Evolutionary conservation across 1,284 basidiomycete species (phyloP).

Genomic region (Xerocomus nothofagi): DNA sequence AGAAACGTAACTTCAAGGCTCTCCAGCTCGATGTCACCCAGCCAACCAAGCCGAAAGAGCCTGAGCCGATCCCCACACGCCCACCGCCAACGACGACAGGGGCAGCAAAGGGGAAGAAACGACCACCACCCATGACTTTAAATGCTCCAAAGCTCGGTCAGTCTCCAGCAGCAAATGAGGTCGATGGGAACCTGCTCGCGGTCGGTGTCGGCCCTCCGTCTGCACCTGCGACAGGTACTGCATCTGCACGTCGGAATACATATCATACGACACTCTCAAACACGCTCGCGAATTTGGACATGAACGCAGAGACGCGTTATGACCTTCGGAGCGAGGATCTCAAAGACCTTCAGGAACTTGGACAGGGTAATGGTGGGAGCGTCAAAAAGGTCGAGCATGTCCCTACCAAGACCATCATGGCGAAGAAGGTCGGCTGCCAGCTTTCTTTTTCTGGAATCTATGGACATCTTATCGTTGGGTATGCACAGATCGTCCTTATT

Average conservation of each 20-base stretch:
- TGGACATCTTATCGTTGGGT: background rate
- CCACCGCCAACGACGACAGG: slow-evolving; percentile 37
- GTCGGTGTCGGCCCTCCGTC: slow-evolving; percentile 41
- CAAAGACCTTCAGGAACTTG: slow-evolving; percentile 84
- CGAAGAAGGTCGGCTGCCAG: slow-evolving; percentile 76
- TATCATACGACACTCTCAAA: slow-evolving; percentile 74
- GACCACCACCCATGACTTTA: slow-evolving; percentile 63
- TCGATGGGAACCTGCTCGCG: slow-evolving; percentile 40
- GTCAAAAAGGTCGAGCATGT: slow-evolving; percentile 94
- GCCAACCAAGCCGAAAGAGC: slow-evolving; percentile 43
- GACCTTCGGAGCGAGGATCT: slow-evolving; percentile 82
- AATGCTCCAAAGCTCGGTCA: slow-evolving; percentile 48
- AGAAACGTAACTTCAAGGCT: slow-evolving; percentile 80
- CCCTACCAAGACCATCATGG: slow-evolving; percentile 90
- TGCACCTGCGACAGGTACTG: slow-evolving; percentile 41
- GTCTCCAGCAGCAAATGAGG: slow-evolving; percentile 40
- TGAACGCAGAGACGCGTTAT: slow-evolving; percentile 74
- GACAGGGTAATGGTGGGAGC: slow-evolving; percentile 97
- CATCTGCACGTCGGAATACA: slow-evolving; percentile 52
- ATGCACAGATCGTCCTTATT: slow-evolving; percentile 88
- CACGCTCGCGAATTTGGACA: slow-evolving; percentile 71
- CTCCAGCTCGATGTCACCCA: slow-evolving; percentile 61
- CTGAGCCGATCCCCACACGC: slow-evolving; percentile 39
- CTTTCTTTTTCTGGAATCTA: background rate
- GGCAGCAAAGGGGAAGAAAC: slow-evolving; percentile 47